Evolutionary conservation across 441 rosid genomes (phyloP).

Genomic region (Adansonia grandidieri): DNA sequence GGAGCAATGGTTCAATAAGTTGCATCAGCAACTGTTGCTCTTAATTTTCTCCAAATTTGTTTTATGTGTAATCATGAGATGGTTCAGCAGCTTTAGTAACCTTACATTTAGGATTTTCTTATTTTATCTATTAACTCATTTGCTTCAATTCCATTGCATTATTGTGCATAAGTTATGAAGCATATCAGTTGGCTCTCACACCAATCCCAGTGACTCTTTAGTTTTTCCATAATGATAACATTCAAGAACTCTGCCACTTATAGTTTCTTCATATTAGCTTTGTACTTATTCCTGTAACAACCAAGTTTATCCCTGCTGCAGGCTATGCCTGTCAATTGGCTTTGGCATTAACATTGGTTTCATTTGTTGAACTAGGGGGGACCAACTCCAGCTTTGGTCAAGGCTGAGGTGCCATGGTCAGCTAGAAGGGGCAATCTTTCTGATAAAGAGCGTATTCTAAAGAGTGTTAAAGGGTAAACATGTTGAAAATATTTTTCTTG

Average conservation of each 20-base stretch:
- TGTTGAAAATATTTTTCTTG: not conserved
- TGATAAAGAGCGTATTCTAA: slow-evolving; percentile 79
- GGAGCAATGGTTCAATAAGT: not conserved
- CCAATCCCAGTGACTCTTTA: no score
- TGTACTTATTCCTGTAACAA: not conserved
- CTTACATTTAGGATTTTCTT: not conserved
- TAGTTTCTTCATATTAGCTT: not conserved
- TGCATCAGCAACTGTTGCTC: not conserved
- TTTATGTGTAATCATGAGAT: not conserved
- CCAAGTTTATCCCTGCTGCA: not conserved
- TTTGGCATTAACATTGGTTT: slow-evolving; percentile 23
- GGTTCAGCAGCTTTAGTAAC: not conserved
- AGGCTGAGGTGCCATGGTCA: slow-evolving; percentile 97
- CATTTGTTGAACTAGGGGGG: slow-evolving; percentile 59
- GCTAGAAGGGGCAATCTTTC: slow-evolving; percentile 77
- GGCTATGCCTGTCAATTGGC: not conserved
- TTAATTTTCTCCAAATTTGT: not conserved
- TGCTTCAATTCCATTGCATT: not conserved
- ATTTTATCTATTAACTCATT: not conserved
- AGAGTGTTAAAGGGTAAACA: slow-evolving; percentile 85
- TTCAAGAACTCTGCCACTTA: not conserved
- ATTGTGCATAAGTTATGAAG: not conserved
- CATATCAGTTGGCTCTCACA: not conserved
- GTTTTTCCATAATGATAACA: not conserved
- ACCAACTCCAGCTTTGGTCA: slow-evolving; percentile 61